Conservation (phyloP, 2,329 filamentous ascomycete species). For the Helminthosporium solani region DNA sequence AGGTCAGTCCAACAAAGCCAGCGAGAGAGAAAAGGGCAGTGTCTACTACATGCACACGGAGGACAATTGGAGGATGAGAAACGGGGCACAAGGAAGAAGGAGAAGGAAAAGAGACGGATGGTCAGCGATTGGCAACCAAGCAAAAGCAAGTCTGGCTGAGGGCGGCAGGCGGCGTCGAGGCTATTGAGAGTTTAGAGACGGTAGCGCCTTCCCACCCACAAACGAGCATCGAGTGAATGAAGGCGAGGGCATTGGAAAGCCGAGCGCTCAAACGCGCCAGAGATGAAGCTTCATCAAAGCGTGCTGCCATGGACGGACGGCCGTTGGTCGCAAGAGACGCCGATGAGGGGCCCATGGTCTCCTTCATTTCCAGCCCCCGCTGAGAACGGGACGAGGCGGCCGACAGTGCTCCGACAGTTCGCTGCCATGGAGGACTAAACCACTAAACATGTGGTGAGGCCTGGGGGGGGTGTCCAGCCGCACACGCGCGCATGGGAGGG, state of each 20-base stretch:
- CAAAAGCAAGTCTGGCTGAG: no score
- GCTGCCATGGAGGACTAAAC: conserved; percentile 8
- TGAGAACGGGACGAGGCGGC: conserved; percentile 6
- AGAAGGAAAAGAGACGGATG: conserved; percentile 13
- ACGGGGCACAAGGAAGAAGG: conserved; percentile 15
- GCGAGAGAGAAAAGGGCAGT: conserved; percentile 15
- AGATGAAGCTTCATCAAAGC: conserved; percentile 18
- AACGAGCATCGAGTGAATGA: conserved; percentile 8
- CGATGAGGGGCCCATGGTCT: conserved; percentile 19
- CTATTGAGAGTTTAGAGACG: conserved; percentile 5
- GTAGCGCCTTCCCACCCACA: conserved; percentile 18
- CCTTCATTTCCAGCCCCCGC: conserved; percentile 32
- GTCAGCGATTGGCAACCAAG: no score
- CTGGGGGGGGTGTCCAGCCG: no score
- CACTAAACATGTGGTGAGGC: no score
- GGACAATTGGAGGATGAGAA: no score
- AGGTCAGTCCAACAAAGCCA: conserved; percentile 21
- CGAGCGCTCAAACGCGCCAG: conserved; percentile 32
- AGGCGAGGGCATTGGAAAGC: conserved; percentile 15
- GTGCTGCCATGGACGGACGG: conserved; percentile 6
- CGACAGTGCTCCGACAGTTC: conserved; percentile 8
- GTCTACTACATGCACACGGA: no score
- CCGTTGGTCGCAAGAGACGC: conserved; percentile 27
- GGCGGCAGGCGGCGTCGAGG: conserved; percentile 13
- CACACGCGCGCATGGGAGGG: neutral